Percentiles rank a stretch among this genome's conserved stretches.
Conservation (phyloP, 345 rosid genomes). For the Diplotaxis tenuifolia region DNA sequence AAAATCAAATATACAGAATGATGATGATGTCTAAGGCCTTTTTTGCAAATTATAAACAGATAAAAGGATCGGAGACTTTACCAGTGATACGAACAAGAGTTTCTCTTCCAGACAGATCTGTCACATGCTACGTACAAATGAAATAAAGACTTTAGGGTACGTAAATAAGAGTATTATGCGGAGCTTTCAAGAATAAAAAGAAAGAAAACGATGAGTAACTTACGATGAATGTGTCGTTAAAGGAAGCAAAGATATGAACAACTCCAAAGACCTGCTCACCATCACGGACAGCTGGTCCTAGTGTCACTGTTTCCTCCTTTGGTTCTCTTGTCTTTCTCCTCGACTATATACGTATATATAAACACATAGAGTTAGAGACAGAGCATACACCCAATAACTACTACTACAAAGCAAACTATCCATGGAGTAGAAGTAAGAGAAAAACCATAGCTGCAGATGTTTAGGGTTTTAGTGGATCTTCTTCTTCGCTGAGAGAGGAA, state of each 20-base stretch:
- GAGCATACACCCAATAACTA: not conserved
- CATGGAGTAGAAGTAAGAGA: not conserved
- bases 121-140: slow-evolving; percentile 59
- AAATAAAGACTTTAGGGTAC: not conserved
- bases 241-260: slow-evolving; percentile 74
- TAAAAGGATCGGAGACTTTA: slow-evolving; percentile 7
- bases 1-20: not conserved
- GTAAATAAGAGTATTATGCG: not conserved
- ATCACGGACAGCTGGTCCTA: slow-evolving; percentile 76
- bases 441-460: slow-evolving; percentile 9
- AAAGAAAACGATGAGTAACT: not conserved
- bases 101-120: no score
- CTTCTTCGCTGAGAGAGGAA: slow-evolving; percentile 22
- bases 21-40: not conserved
- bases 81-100: slow-evolving; percentile 84
- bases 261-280: slow-evolving; percentile 86
- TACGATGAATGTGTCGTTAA: slow-evolving; percentile 78
- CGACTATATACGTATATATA: slow-evolving; percentile 41
- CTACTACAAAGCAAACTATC: not conserved
- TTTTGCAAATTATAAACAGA: not conserved
- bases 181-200: not conserved
- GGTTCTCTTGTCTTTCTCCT: slow-evolving; percentile 71
- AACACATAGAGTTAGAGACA: not conserved
- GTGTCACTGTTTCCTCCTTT: slow-evolving; percentile 72
- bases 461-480: not conserved